Evolutionary conservation across 768 basidiomycete species (phyloP), one percentile per base, ranked within the genome.

Genomic region (Collybiopsis luxurians): DNA sequence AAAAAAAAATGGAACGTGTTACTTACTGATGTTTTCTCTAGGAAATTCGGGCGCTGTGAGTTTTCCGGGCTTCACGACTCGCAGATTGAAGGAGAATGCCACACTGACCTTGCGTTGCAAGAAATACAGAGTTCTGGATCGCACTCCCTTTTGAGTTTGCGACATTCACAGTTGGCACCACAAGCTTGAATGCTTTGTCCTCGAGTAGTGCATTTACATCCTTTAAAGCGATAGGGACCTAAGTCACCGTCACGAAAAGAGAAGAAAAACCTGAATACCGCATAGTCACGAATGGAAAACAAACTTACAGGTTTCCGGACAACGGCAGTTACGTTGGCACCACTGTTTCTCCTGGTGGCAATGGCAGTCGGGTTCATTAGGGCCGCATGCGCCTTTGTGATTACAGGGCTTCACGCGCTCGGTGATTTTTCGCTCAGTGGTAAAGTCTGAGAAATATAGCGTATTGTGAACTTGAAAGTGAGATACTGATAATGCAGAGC

Each of bases 311-410:
- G 60, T 66, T 4, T 66, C 26, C 0, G 70, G 66, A 63, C 84
- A 86, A 23, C 75, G 70, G 59, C 84, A 86, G 30, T 70, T 73
- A 43, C 75, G 61, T 49, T 76, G 70, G 55, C 84, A 86, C 44
- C 78, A 75, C 12, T 73, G 68, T 6, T 66, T 71, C 13, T 59
- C 61, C 4, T 55, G 40, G 55, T 68, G 73, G 60, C 84, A 86
- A 0, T 56, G 43, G 42, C 84, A 86, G 3, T 62, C 53, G 0
- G 67, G 59, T 2, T 60, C 60, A 2, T 65, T 60, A 1, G 31
- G 30, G 39, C 72, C 71, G 59, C 84, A 86, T 27, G 73, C 63
- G 0, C 84, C 84, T 26, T 64, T 53, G 63, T 86, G 83, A 21
- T 69, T 64, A 63, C 82, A 84, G 12, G 76, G 75, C 77, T 78